Evolutionary conservation across 2,329 filamentous ascomycete genomes (phyloP), one percentile per base, ranked within the genome.

Genomic region (Ophiostoma australiae): DNA sequence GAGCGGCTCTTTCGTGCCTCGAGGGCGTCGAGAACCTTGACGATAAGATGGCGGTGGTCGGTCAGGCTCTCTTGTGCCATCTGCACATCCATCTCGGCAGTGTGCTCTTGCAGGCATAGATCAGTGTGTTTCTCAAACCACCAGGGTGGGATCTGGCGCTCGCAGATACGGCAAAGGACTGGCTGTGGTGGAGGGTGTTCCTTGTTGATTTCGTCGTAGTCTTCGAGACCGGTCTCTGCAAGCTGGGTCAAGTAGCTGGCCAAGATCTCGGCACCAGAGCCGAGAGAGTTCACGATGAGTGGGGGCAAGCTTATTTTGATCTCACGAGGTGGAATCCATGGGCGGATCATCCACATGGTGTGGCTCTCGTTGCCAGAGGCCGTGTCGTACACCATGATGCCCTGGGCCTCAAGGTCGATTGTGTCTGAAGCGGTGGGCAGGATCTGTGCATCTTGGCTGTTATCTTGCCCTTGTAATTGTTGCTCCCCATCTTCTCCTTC

Each of bases 51-150:
- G 6, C 95, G 90, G 80, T 99, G 95, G 77, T 99, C 95, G 7
- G 90, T 91, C 68, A 99, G 83, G 73, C 88, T 93, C 78, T 99
- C 95, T 77, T 99, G 95, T 6, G 94, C 89, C 84, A 98, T 90
- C 78, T 99, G 94, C 4, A 99, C 93, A 76, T 98, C 94, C 92
- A 97, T 96, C 79, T 99, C 95, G 0, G 95, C 94, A 69, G 91
- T 90, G 78, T 99, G 95, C 78, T 99, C 95, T 78, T 98, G 94
- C 70, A 97, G 84, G 77, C 95, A 99, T 27, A 98, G 83, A 76
- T 99, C 96, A 1, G 94, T 97, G 79, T 99, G 95, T 80, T 98
- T 99, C 81, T 99, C 95, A 76, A 99, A 99, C 96, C 95, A 99
- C 95, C 95, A 99, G 0, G 94, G 93, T 4, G 93, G 93, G 73